These are phyloP conservation scores for Cryoendolithus antarcticus DNA, from an alignment of 2,329 filamentous ascomycete genomes.

Conservation along the genomic window DNA sequence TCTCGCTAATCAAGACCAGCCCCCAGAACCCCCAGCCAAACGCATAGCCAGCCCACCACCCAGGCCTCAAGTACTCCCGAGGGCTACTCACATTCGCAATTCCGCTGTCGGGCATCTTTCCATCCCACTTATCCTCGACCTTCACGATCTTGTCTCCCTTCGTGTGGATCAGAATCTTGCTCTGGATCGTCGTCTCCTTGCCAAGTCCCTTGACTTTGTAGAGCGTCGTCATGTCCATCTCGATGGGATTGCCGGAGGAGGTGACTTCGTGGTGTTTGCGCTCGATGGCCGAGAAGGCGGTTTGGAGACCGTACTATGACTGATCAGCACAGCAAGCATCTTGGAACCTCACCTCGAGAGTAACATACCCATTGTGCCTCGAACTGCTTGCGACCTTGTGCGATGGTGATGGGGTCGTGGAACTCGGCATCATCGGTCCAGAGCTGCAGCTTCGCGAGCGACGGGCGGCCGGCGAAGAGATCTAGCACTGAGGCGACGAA, in stretches of 20 bases:
- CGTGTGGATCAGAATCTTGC: conserved; percentile 36
- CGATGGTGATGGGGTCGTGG: conserved; percentile 46
- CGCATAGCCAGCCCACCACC: conserved; percentile 24
- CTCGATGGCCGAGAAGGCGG: conserved; percentile 46
- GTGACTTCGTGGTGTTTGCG: conserved; percentile 43
- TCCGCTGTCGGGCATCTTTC: conserved; percentile 37
- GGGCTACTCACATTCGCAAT: conserved; percentile 40
- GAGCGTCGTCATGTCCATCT: conserved; percentile 40
- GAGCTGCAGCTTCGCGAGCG: conserved; percentile 45
- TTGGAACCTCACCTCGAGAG: no score
- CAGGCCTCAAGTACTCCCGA: no score
- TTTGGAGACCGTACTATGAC: conserved; percentile 46
- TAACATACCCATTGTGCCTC: conserved; percentile 34
- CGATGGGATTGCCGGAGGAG: conserved; percentile 46
- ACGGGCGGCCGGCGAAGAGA: conserved; percentile 49
- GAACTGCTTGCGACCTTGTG: conserved; percentile 42
- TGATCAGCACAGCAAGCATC: no score
- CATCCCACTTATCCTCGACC: conserved; percentile 45
- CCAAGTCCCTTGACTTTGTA: conserved; percentile 43
- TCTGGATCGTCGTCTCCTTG: conserved; percentile 39
- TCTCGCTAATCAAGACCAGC: conserved; percentile 30
- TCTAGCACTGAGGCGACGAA: conserved; percentile 48
- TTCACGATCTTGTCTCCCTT: conserved; percentile 36
- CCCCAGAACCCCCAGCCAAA: conserved; percentile 26
- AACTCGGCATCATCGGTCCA: conserved; percentile 49